Base-by-base conservation (phyloP, 306 rosid species). In the Potentilla sterilis region DNA sequence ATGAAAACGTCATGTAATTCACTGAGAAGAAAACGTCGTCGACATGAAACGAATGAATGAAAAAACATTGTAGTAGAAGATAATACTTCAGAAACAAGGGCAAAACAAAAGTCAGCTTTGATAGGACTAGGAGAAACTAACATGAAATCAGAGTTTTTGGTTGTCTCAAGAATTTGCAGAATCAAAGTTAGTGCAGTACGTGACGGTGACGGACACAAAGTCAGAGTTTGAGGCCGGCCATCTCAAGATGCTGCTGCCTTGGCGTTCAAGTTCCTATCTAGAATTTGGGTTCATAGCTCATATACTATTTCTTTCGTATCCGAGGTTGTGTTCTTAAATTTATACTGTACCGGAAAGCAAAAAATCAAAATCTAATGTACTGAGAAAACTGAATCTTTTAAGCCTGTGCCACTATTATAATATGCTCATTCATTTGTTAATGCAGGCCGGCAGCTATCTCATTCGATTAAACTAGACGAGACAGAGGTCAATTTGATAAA, bases 221-320 rank as follows among this genome's bases (percentile, higher is more conserved):
- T 59, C 69, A 24, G 74, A 47, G 16, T 5, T 72, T 24, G 38
- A n/a, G 41, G 66, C 66, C 19, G 64, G 76, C 37, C 66, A 61
- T 61, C 78, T 70, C 70, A 71, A 71, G 65, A 71, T 61, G 67
- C 67, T 71, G 64, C 24, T 71, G 64, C 24, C 75, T 52, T 71
- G 48, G 64, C 42, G 37, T 32, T 19, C 64, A 52, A 71, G 64
- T n/a, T 71, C 14, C 64, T 59, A 21, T 71, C 51, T 35, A 12
- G 64, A 71, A 21, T 37, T 48, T 70, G 8, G 62, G 19, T 49
- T 55, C 28, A 9, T 49, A 5, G 66, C 66, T 59, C 40, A 61
- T 59, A 59, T 2, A 61, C 19, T 32, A 61, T 12, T 34, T 35
- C 7, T 54, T 37, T 54, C 4, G 35, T 21, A 54, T 72, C 51